A percentile compares a stretch with the other conserved stretches of the same genome.
Evolutionary conservation across 2,329 filamentous ascomycete species (phyloP).

Genomic region (Gyromitra esculenta): DNA sequence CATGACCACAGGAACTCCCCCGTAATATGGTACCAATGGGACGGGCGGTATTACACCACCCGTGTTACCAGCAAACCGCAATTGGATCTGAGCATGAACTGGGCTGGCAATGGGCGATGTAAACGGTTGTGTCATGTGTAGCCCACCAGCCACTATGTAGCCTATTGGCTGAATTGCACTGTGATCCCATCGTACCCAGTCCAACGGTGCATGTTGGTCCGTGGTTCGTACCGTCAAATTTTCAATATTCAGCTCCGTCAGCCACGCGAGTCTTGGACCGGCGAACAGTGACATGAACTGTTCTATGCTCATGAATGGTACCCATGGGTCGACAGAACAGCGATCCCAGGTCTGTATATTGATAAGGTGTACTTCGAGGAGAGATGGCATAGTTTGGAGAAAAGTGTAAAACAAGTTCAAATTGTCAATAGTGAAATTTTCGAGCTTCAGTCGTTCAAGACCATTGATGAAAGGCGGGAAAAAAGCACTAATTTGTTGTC

Average conservation of each 20-base stretch:
- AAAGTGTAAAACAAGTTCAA: background rate
- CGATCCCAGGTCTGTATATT: background rate
- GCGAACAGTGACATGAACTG: background rate
- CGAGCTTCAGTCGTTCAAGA: background rate
- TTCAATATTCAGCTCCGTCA: background rate
- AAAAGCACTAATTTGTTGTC: background rate
- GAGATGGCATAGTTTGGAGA: background rate
- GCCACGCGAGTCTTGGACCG: background rate
- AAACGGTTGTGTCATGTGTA: background rate
- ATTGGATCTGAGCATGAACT: background rate
- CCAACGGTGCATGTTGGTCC: background rate
- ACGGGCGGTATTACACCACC: background rate
- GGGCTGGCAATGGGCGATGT: background rate
- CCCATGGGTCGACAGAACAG: background rate
- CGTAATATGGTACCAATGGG: background rate
- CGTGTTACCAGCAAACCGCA: background rate
- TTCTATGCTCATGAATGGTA: background rate
- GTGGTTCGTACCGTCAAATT: background rate
- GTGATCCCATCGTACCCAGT: background rate
- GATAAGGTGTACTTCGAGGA: background rate
- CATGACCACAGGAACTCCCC: background rate
- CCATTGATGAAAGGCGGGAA: background rate
- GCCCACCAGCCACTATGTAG: background rate
- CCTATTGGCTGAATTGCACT: background rate
- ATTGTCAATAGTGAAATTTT: background rate